Base-by-base conservation (phyloP, 1,284 basidiomycete genomes). In the Ceratobasidium sp. region DNA sequence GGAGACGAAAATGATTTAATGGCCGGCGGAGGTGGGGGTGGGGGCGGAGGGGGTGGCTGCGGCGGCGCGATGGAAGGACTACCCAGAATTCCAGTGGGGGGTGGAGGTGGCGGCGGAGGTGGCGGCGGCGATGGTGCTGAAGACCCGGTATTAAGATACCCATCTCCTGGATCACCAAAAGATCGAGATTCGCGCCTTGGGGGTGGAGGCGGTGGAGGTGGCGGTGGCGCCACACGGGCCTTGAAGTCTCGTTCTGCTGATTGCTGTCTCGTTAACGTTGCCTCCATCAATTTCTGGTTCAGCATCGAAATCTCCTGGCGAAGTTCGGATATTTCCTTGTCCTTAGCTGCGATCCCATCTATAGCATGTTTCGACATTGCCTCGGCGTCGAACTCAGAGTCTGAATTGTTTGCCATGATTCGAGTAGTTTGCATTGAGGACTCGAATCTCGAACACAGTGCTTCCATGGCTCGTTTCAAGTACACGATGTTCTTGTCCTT, bases 391-490 rank as follows among this genome's bases (percentile, higher is more conserved):
- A 90, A 78, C 70, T 88, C 87, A 1, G 83, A 80, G 67, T 81
- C 83, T 53, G 82, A 82, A 64, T 76, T 80, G 61, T 85, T 30
- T 26, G 39, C 84, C 71, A 26, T 26, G 58, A 9, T 26, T 39
- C 60, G 48, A 87, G 84, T 71, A 84, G 80, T 28, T 83, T 59
- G 41, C 4, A 34, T 18, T 53, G 57, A 39, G 58, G 85, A 82
- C 9, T 85, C 84, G 78, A 95, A 91, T 18, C 92, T 86, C 21
- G 89, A 90, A 79, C 93, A 93, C 6, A 96, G 91, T 6, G 92
- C 91, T 79, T 94, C 92, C 48, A 97, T 83, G 14, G 92, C 92
- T 18, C 91, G 89, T 77, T 94, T 94, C 58, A 95, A 84, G 77
- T 90, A 92, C 0, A 86, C 78, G 62, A 91, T 85, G 74, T 94